Evolutionary conservation across 1,284 basidiomycete genomes (phyloP), one percentile per base, ranked within the genome.

Genomic region (Agaricales sp.): DNA sequence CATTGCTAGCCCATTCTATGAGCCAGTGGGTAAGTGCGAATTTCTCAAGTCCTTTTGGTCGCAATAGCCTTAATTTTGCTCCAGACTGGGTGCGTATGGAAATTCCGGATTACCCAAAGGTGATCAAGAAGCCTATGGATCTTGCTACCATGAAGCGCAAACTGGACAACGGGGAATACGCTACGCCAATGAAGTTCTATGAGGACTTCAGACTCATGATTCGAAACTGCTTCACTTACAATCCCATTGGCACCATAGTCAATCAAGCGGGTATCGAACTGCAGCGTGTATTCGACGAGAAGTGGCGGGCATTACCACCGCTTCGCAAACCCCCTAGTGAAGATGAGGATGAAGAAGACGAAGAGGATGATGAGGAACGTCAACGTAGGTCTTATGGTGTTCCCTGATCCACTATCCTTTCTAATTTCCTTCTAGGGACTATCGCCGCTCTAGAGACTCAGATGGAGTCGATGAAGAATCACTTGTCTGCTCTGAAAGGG

Each of bases 111-210:
- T 99, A 98, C 64, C 80, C 82, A 6, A 87, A 84, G 66, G 70
- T 93, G 53, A 75, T 99, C 65, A 96, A 94, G 74, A 84, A 83
- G 59, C 95, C 96, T 1, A 98, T 99, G 83, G 93, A 98, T 64
- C 61, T 97, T 50, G 75, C 78, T n/a, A 91, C 88, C 4, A 92
- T 97, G 73, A 80, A 81, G 57, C 77, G 71, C 63, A 94, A 92
- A 65, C 74, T 99, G 45, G 84, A 90, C 43, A 71, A 73, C 25
- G 72, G 77, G 52, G 78, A 84, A 54, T 99, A 98, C 63, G 59
- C 78, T 2, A 82, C 76, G 22, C 82, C 87, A 1, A 71, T 78
- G 30, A 84, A 85, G 59, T 93, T 98, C 61, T 81, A 85, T 54
- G 81, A 86, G 16, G 96, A 99, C 67, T 90, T 98, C 70, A 87